phyloP scores from a whole-genome alignment of 164 flowering plant genomes.

The Cinnamomum micranthum region DNA sequence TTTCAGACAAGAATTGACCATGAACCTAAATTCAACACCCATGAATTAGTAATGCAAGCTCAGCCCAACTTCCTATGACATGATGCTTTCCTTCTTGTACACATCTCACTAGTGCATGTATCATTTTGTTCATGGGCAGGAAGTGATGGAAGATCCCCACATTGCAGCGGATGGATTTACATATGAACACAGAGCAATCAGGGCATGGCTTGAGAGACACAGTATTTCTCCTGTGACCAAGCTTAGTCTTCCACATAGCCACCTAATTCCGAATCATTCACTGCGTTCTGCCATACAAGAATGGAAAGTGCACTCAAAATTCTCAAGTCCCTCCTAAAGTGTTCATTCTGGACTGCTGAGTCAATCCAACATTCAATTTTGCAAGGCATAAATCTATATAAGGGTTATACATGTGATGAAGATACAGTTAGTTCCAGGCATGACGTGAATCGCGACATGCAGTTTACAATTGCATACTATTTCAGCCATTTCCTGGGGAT shows the following conservation, averaged over 20 bases:
- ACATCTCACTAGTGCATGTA: not conserved
- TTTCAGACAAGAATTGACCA: too few relatives aligned
- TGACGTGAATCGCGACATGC: too few relatives aligned
- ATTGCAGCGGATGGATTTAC: conserved; percentile 84
- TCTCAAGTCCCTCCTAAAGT: too few relatives aligned
- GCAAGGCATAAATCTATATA: not conserved
- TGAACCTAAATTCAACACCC: too few relatives aligned
- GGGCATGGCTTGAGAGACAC: conserved; percentile 67
- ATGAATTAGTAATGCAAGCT: too few relatives aligned
- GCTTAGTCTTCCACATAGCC: conserved; percentile 37
- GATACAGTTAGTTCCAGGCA: too few relatives aligned
- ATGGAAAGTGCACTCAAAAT: conserved; percentile 35
- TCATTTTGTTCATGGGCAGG: conserved; percentile 34
- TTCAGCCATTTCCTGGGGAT: too few relatives aligned
- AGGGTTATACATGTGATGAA: too few relatives aligned
- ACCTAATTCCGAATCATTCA: conserved; percentile 53
- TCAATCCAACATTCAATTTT: not conserved
- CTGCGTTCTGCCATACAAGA: conserved; percentile 59
- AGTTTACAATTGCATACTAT: too few relatives aligned
- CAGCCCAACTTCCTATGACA: not conserved
- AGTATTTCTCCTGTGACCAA: conserved; percentile 61
- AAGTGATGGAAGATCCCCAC: conserved; percentile 69
- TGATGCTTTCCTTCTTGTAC: not conserved
- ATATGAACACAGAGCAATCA: conserved; percentile 67
- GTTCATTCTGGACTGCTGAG: not conserved